These are phyloP conservation scores for Bipolaris bicolor DNA, from an alignment of 2,329 filamentous ascomycete genomes.

Conservation along the genomic window DNA sequence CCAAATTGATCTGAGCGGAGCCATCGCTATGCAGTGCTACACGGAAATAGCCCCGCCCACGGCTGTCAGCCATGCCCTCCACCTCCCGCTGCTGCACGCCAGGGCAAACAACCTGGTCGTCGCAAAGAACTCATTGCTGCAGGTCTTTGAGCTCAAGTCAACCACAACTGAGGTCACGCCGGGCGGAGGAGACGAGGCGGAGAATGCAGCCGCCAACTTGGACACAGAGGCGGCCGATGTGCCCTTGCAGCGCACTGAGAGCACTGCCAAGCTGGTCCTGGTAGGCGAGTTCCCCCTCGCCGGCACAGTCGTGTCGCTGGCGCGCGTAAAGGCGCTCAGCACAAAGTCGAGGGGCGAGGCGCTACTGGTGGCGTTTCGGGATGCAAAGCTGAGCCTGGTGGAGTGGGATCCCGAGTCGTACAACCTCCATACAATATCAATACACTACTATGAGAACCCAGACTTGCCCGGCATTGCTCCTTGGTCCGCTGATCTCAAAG, in stretches of 20 bases:
- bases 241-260: conserved; percentile 64
- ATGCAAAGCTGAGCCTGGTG: conserved; percentile 90
- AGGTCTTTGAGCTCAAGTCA: conserved; percentile 80
- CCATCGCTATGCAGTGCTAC: conserved; percentile 85
- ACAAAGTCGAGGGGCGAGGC: conserved; percentile 83
- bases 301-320: conserved; percentile 83
- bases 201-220: conserved; percentile 38
- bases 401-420: conserved; percentile 89
- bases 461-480: conserved; percentile 77
- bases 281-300: conserved; percentile 83
- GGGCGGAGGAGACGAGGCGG: conserved; percentile 51
- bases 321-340: conserved; percentile 73
- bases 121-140: conserved; percentile 89
- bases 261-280: conserved; percentile 79
- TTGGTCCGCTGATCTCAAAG: conserved; percentile 76
- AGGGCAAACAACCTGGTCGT: conserved; percentile 84
- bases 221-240: conserved; percentile 60
- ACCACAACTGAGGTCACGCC: conserved; percentile 65
- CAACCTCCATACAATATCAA: conserved; percentile 84
- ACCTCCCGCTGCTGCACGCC: conserved; percentile 76
- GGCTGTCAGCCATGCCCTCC: conserved; percentile 87
- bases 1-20: conserved; percentile 27
- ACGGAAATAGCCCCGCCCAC: conserved; percentile 93
- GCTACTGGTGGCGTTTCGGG: conserved; percentile 81
- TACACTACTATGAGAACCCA: conserved; percentile 98